Percentiles rank a stretch among this genome's conserved stretches.
phyloP scores from a whole-genome alignment of 441 rosid species.

The Croton setiger region DNA sequence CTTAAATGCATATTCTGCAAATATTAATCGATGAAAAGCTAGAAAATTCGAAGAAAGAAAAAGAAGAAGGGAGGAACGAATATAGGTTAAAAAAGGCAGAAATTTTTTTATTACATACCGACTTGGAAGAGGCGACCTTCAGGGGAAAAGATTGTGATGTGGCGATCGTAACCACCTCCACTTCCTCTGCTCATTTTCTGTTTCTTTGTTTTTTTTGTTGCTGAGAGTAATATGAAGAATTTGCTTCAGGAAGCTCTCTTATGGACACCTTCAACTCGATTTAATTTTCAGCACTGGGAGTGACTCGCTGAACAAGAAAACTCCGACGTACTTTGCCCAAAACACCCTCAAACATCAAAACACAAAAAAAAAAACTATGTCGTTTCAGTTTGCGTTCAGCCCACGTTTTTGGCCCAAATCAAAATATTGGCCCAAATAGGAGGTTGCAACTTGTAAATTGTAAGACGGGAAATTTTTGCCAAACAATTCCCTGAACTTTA shows the following conservation, averaged over 20 bases:
- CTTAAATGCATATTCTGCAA: conserved; percentile 90
- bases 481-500: too few species aligned
- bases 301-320: conserved; percentile 23
- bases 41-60: background rate
- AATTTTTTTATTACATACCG: conserved; percentile 39
- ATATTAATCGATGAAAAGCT: conserved; percentile 5
- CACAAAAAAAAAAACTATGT: too few species aligned
- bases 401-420: too few species aligned
- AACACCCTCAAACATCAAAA: background rate
- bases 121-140: conserved; percentile 99
- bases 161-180: conserved; percentile 97
- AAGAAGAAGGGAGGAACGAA: background rate
- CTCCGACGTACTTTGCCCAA: background rate
- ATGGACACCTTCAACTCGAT: background rate
- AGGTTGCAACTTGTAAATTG: too few species aligned
- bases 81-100: background rate
- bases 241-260: background rate
- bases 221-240: background rate
- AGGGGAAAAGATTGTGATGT: conserved; percentile 96
- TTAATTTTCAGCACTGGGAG: background rate
- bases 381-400: too few species aligned
- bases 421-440: too few species aligned
- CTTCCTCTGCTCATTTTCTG: conserved; percentile 91
- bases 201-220: background rate
- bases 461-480: too few species aligned